phyloP scores from a whole-genome alignment of 495 filamentous ascomycete species.

The Patellaria atrata region DNA sequence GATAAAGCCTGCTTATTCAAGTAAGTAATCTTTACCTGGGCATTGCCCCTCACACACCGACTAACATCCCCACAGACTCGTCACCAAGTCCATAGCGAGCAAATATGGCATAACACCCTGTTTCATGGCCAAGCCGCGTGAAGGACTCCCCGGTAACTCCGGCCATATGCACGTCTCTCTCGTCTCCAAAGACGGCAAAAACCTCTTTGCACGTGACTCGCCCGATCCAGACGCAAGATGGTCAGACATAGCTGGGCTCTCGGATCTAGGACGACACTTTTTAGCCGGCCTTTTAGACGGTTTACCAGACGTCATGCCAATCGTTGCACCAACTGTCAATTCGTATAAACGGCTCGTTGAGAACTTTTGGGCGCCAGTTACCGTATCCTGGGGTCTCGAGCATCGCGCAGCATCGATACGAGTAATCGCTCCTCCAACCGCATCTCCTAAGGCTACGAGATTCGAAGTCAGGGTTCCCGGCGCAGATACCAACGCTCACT shows the following conservation, averaged over 20 bases:
- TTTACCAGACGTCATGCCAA: slow-evolving; percentile 86
- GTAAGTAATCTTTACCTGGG: slow-evolving; percentile 31
- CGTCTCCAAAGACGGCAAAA: slow-evolving; percentile 51
- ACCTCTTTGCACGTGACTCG: slow-evolving; percentile 62
- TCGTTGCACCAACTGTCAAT: slow-evolving; percentile 88
- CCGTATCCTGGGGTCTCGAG: slow-evolving; percentile 91
- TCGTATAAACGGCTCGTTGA: slow-evolving; percentile 95
- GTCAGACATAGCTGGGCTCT: slow-evolving; percentile 62
- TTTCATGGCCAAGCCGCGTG: slow-evolving; percentile 97
- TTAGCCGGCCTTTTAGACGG: slow-evolving; percentile 81
- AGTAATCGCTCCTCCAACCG: slow-evolving; percentile 74
- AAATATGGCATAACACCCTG: slow-evolving; percentile 86
- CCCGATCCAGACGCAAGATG: slow-evolving; percentile 55
- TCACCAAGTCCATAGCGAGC: slow-evolving; percentile 70
- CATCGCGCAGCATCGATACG: slow-evolving; percentile 86
- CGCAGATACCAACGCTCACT: slow-evolving; percentile 79
- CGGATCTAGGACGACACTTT: slow-evolving; percentile 83
- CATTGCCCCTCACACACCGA: neutral
- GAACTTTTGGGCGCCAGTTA: slow-evolving; percentile 98
- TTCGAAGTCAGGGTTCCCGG: slow-evolving; percentile 87
- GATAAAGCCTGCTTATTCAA: slow-evolving; percentile 89
- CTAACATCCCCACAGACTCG: slow-evolving; percentile 42
- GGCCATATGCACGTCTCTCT: slow-evolving; percentile 92
- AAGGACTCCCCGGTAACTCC: slow-evolving; percentile 80
- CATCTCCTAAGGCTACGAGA: slow-evolving; percentile 67